Percentiles rank a stretch among this genome's conserved stretches.
These are phyloP conservation scores for Termitomyces sp. DNA, from an alignment of 768 basidiomycete genomes.

Conservation along the genomic window DNA sequence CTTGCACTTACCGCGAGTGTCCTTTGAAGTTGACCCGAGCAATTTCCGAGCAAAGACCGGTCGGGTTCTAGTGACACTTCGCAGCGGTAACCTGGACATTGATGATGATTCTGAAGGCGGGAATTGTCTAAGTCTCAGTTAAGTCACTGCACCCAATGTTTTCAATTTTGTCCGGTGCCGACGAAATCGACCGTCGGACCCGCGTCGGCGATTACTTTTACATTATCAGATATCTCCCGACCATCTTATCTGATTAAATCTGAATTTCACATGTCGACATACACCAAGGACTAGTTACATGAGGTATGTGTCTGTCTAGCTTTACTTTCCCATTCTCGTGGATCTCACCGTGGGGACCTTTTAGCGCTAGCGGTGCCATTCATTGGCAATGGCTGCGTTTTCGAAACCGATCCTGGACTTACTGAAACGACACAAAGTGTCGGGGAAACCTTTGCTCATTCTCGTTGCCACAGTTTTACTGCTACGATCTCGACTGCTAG, in stretches of 20 bases:
- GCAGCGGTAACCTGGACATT: no score
- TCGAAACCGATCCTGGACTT: slow-evolving; percentile 14
- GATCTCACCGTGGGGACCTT: neutral
- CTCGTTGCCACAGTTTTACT: slow-evolving; percentile 46
- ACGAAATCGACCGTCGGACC: no score
- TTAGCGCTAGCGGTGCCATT: neutral
- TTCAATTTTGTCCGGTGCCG: no score
- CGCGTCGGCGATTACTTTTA: no score
- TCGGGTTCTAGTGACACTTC: no score
- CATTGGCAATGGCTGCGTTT: slow-evolving; percentile 10
- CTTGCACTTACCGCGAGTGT: no score
- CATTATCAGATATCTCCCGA: neutral
- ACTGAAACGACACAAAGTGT: slow-evolving; percentile 4
- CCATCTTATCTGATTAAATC: slow-evolving; percentile 1
- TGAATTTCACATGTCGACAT: slow-evolving; percentile 2
- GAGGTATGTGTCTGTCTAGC: neutral
- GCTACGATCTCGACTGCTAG: slow-evolving; percentile 42
- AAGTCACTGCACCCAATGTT: no score
- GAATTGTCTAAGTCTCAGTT: no score
- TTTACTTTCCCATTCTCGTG: neutral
- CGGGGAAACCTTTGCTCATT: slow-evolving; percentile 32
- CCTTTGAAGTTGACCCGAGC: no score
- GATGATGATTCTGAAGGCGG: no score
- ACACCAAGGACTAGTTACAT: neutral
- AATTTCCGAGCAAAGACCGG: no score